These are phyloP conservation scores for Penicillium sp. DNA, from an alignment of 2,329 filamentous ascomycete genomes.

Conservation along the genomic window DNA sequence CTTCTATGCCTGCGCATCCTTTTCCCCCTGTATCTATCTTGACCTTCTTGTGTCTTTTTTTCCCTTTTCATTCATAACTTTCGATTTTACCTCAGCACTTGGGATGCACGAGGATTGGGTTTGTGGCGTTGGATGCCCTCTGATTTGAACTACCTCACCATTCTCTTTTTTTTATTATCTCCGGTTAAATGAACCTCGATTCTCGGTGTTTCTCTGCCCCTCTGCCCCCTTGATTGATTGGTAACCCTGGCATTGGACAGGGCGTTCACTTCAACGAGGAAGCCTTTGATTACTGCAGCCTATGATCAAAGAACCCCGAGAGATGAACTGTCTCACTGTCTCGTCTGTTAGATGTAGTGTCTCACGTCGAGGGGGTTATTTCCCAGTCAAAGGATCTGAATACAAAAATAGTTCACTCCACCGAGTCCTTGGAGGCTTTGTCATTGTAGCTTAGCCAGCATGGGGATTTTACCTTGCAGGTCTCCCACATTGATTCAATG, in stretches of 20 bases:
- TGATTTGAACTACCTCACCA: constrained; percentile 2
- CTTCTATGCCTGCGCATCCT: background rate
- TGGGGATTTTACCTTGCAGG: too few relatives aligned
- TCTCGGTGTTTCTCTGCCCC: background rate
- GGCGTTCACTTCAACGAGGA: background rate
- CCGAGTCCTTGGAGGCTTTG: too few relatives aligned
- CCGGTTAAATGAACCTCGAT: background rate
- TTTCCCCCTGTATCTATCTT: constrained; percentile 14
- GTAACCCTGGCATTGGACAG: background rate
- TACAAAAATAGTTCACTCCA: too few relatives aligned
- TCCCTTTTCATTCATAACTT: background rate
- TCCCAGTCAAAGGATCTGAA: too few relatives aligned
- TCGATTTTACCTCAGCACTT: constrained; percentile 1
- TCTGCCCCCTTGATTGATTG: constrained; percentile 1
- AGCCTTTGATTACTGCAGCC: background rate
- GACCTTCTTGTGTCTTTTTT: constrained; percentile 1
- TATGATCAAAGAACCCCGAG: too few relatives aligned
- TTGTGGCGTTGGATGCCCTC: constrained; percentile 7
- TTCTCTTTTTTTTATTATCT: background rate
- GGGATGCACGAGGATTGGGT: constrained; percentile 7
- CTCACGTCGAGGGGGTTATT: background rate
- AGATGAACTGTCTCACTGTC: background rate
- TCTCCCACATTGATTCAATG: too few relatives aligned
- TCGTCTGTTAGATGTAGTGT: background rate
- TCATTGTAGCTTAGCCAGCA: too few relatives aligned